Evolutionary conservation across 352 stramenopile genomes (phyloP), one percentile per base, ranked within the genome.

Genomic region (Phytophthora sojae): DNA sequence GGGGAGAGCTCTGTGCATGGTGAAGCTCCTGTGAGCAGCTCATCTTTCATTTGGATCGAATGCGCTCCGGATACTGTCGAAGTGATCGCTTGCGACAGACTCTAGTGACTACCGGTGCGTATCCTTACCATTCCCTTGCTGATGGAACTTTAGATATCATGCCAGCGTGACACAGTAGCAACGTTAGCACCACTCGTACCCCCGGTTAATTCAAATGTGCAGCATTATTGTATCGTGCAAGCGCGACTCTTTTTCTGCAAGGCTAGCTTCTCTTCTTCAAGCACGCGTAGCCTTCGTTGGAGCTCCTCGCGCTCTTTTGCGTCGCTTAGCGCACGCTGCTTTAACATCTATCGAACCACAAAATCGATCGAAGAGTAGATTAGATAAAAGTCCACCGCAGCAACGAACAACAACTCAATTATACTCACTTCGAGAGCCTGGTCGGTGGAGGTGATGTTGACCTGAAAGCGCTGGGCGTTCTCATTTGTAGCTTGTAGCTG

Each of bases 181-280:
- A 21, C 21, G 21, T 35, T 35, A 35, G 29, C 29, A 35, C 0
- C 29, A 0, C 29, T 35, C 29, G 30, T 2, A 35, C 30, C 21
- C 21, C 21, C 21, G 21, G 21, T 21, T 21, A 21, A 44, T 15
- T 15, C 8, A 44, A 44, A 15, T 44, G 14, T 12, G 9, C 8
- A 17, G 14, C 15, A 37, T 79, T 71, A 91, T 74, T 91, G 83
- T 39, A 89, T 35, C 17, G 54, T 61, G 58, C 83, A 91, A 2
- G 73, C 75, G 67, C 81, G 81, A 64, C 81, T 89, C 71, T 89
- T 91, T 51, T 69, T 73, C 25, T 88, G 74, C 47, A 90, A 71
- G 45, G 78, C 81, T 25, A 86, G 59, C 55, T 89, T 91, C 57
- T 89, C 81, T 44, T 88, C 83, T 52, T 90, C 81, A 1, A 91